Evolutionary conservation across 2,329 filamentous ascomycete genomes (phyloP).

Genomic region (Botryotinia calthae): DNA sequence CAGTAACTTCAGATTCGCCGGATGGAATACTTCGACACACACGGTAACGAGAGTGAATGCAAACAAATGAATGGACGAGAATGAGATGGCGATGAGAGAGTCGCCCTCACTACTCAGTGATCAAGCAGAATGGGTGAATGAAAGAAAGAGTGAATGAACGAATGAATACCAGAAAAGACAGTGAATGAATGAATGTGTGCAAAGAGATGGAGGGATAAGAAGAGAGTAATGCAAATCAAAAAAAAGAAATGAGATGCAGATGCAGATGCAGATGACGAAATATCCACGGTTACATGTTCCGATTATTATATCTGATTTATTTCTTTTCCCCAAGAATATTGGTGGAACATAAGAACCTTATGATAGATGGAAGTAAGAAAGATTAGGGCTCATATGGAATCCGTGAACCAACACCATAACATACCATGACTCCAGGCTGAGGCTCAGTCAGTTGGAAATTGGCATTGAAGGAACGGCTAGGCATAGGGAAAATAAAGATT

Average conservation of each 20-base stretch:
- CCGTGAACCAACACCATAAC: neutral
- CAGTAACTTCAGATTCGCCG: neutral
- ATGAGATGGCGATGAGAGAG: neutral
- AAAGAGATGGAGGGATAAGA: neutral
- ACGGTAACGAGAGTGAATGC: neutral
- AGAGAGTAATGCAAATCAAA: neutral
- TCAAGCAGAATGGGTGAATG: neutral
- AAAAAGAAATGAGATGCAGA: neutral
- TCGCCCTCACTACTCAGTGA: neutral
- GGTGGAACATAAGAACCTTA: neutral
- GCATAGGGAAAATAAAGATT: neutral
- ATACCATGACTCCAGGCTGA: neutral
- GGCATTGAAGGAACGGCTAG: neutral
- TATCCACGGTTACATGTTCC: neutral
- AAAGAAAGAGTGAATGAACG: neutral
- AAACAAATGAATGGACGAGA: conserved; percentile 11
- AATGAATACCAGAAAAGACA: neutral
- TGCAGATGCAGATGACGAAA: neutral
- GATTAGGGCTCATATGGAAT: neutral
- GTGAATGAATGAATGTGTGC: neutral
- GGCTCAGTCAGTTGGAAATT: neutral
- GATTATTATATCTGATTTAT: neutral
- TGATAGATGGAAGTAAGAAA: neutral
- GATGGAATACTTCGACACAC: neutral
- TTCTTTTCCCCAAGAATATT: neutral